These are phyloP conservation scores for Ceratobasidium sp. DNA, from an alignment of 1,284 basidiomycete genomes.

Conservation along the genomic window DNA sequence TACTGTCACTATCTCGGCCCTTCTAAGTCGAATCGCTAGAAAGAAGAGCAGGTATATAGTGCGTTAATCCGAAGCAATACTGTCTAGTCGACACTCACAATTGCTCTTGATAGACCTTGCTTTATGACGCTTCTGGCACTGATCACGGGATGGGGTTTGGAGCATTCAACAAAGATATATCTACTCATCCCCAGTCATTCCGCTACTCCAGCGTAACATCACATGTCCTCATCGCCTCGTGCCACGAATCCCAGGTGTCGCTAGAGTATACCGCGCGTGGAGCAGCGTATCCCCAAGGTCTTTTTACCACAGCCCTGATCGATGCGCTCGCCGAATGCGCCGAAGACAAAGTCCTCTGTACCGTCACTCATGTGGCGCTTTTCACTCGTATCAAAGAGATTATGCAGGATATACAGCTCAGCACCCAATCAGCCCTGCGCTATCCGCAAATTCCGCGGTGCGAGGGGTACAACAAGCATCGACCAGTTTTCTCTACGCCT, in stretches of 20 bases:
- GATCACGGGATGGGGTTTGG: slow-evolving; percentile 21
- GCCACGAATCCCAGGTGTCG: slow-evolving; percentile 12
- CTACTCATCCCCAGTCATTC: slow-evolving; percentile 21
- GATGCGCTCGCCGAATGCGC: slow-evolving; percentile 1
- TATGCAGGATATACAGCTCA: not conserved
- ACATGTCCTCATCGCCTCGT: slow-evolving; percentile 29
- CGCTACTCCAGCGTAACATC: slow-evolving; percentile 25
- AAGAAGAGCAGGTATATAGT: slow-evolving; percentile 35
- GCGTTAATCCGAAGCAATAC: not conserved
- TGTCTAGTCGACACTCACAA: not conserved
- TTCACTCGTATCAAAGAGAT: slow-evolving; percentile 17
- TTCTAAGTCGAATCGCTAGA: slow-evolving; percentile 18
- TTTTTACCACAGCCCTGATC: slow-evolving; percentile 17
- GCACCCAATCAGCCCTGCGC: not conserved
- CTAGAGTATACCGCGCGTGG: not conserved
- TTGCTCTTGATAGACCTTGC: not conserved
- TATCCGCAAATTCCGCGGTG: slow-evolving; percentile 21
- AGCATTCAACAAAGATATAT: not conserved
- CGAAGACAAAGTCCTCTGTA: not conserved
- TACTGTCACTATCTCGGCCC: slow-evolving; percentile 30
- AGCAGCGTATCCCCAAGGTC: not conserved
- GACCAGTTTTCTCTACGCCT: slow-evolving; percentile 21
- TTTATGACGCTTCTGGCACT: slow-evolving; percentile 36
- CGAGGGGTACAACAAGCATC: slow-evolving; percentile 16
- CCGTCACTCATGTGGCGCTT: not conserved